Evolutionary conservation across 345 rosid genomes (phyloP).

Genomic region (Bruguiera gymnorhiza): DNA sequence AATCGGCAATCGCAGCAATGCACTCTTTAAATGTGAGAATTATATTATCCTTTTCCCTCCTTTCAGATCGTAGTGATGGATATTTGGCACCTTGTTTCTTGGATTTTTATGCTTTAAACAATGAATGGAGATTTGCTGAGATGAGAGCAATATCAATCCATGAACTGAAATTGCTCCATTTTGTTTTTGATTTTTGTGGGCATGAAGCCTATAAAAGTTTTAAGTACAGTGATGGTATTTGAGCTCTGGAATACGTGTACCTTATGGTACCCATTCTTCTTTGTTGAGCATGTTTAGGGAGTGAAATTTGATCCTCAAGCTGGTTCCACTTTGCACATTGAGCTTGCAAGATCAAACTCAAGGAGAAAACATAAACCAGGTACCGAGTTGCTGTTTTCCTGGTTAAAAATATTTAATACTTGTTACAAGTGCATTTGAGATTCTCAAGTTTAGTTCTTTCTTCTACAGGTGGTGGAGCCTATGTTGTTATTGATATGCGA

Average conservation of each 20-base stretch:
- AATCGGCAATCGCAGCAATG: conserved; percentile 65
- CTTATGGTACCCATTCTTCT: background rate
- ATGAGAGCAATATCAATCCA: too few relatives aligned
- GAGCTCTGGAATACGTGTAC: background rate
- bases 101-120: too few relatives aligned
- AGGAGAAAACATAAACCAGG: conserved; percentile 72
- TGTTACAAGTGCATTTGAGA: background rate
- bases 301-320: conserved; percentile 82
- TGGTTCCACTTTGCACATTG: conserved; percentile 71
- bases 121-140: too few relatives aligned
- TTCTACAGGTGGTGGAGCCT: conserved; percentile 57
- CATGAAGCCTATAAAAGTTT: too few relatives aligned
- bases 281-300: conserved; percentile 44
- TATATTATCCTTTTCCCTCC: too few relatives aligned
- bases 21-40: conserved; percentile 65
- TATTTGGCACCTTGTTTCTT: too few relatives aligned
- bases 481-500: conserved; percentile 85
- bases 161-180: too few relatives aligned
- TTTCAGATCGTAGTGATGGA: too few relatives aligned
- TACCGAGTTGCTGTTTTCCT: conserved; percentile 7
- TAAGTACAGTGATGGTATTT: background rate
- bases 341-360: conserved; percentile 84
- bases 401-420: background rate
- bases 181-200: too few relatives aligned
- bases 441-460: conserved; percentile 6